Conservation (phyloP, 2,329 filamentous ascomycete species). For the Cercospora nicotianae region DNA sequence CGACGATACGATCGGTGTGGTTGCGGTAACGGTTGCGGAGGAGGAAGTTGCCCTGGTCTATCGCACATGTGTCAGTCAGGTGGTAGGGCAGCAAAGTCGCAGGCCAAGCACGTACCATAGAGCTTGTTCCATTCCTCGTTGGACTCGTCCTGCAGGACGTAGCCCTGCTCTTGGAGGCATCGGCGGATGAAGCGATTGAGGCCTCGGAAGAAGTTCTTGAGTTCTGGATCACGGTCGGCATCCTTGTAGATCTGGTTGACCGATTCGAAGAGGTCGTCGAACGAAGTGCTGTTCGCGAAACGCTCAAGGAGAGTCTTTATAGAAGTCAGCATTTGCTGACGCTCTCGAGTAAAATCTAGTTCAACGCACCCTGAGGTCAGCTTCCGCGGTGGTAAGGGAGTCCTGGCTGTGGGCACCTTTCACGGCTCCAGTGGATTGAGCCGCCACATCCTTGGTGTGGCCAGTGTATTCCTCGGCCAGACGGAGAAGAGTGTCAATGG, state of each 20-base stretch:
- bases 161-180: constrained; percentile 85
- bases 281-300: constrained; percentile 91
- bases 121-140: constrained; percentile 79
- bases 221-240: constrained; percentile 80
- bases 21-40: constrained; percentile 83
- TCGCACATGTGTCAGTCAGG: neutral
- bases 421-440: constrained; percentile 66
- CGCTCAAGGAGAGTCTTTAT: constrained; percentile 81
- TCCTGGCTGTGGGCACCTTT: constrained; percentile 69
- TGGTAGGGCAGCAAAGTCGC: neutral
- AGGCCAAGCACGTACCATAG: constrained; percentile 48
- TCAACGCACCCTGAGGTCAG: constrained; percentile 68
- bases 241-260: constrained; percentile 84
- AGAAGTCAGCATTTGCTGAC: constrained; percentile 52
- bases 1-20: constrained; percentile 81
- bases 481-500: constrained; percentile 81
- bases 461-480: constrained; percentile 82
- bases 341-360: constrained; percentile 44
- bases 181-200: constrained; percentile 76
- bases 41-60: constrained; percentile 77
- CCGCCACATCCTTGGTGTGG: constrained; percentile 66
- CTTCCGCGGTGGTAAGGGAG: constrained; percentile 69
- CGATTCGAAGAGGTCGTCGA: constrained; percentile 79
- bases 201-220: constrained; percentile 84
- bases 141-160: constrained; percentile 78